Conservation (phyloP, 805 yeast species). For the Candida xiaguanensis region DNA sequence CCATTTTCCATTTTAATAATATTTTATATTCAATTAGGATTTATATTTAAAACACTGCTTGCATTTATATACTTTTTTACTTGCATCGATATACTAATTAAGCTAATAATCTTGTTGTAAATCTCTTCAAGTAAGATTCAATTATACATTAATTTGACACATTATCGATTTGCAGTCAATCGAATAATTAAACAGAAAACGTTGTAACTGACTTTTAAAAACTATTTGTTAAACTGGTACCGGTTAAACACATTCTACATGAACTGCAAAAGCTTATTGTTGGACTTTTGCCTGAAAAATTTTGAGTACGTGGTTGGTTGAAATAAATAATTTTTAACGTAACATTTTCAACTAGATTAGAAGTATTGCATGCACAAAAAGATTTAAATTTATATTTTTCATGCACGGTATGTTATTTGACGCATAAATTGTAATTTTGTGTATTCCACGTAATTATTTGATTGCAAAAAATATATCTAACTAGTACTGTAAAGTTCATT, state of each 20-base stretch:
- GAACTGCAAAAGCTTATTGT: too few relatives aligned
- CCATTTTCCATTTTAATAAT: neutral
- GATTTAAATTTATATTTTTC: neutral
- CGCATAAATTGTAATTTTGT: neutral
- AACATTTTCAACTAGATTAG: neutral
- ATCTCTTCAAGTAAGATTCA: constrained; percentile 1
- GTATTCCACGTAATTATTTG: too few relatives aligned
- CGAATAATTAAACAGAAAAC: too few relatives aligned
- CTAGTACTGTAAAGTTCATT: neutral
- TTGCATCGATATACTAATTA: neutral
- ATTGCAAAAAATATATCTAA: too few relatives aligned
- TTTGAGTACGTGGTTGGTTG: neutral
- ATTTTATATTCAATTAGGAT: neutral
- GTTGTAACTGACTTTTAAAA: too few relatives aligned
- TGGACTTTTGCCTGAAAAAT: neutral
- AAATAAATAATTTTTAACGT: neutral
- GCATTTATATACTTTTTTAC: neutral
- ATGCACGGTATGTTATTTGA: neutral
- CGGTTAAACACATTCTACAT: too few relatives aligned
- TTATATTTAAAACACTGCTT: neutral
- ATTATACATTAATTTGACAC: neutral
- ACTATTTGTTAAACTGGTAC: too few relatives aligned
- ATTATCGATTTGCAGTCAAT: neutral
- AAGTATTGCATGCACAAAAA: neutral
- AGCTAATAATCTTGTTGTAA: neutral